Percentiles rank a stretch among this genome's conserved stretches.
Conservation (phyloP, 2,329 filamentous ascomycete species). For the Nemania sp. region DNA sequence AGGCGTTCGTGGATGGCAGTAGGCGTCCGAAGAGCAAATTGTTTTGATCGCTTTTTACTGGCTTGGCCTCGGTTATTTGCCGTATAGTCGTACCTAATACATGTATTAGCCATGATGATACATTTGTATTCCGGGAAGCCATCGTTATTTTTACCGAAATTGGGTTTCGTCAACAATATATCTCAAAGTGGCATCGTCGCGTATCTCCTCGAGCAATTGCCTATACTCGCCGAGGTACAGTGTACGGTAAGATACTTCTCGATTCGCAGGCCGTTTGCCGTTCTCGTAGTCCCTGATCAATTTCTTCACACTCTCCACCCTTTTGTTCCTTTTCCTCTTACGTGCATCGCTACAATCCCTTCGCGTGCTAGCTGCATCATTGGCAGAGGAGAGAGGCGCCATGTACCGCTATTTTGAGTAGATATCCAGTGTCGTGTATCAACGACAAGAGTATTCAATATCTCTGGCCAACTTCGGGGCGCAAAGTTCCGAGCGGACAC, state of each 20-base stretch:
- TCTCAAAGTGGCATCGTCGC: not conserved
- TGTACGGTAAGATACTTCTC: not conserved
- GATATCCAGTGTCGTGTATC: no score
- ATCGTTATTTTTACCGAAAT: not conserved
- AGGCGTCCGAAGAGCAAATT: constrained; percentile 12
- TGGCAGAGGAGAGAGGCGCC: no score
- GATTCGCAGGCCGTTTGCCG: no score
- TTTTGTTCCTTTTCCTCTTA: no score
- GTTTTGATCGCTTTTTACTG: not conserved
- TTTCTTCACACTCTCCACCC: no score
- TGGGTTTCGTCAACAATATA: not conserved
- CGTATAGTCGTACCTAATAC: constrained; percentile 5
- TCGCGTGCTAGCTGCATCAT: no score
- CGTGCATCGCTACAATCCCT: no score
- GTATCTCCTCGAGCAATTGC: not conserved
- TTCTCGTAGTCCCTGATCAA: no score
- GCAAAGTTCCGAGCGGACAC: no score
- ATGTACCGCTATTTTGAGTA: no score
- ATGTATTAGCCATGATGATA: not conserved
- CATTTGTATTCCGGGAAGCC: not conserved
- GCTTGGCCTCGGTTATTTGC: not conserved
- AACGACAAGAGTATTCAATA: no score
- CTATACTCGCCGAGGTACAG: constrained; percentile 4
- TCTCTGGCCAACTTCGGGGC: no score
- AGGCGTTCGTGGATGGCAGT: not conserved